Evolutionary conservation across 2,329 filamentous ascomycete genomes (phyloP).

Genomic region (Elsinoe arachidis): DNA sequence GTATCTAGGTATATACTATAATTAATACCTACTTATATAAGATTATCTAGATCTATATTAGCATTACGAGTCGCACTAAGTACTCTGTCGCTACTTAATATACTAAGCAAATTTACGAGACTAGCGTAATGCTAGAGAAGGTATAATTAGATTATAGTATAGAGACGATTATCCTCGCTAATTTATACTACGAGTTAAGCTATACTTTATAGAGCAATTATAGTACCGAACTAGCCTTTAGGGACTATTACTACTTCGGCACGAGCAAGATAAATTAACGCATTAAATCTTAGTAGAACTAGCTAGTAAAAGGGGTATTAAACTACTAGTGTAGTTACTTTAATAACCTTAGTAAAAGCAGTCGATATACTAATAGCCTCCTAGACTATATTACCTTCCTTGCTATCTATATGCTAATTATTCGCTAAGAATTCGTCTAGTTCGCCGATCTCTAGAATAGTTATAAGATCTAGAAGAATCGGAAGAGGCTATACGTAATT

Average conservation of each 20-base stretch:
- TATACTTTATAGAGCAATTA: background rate
- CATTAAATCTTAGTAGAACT: background rate
- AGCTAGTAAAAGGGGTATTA: background rate
- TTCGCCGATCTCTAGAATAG: background rate
- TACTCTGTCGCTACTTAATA: background rate
- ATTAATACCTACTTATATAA: background rate
- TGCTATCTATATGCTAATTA: background rate
- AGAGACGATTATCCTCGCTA: background rate
- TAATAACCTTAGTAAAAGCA: too few species aligned
- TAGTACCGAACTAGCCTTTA: background rate
- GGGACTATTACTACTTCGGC: background rate
- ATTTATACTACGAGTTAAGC: background rate
- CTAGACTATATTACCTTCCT: too few species aligned
- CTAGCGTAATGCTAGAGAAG: background rate
- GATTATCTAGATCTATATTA: background rate
- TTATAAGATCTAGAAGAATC: background rate
- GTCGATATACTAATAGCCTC: too few species aligned
- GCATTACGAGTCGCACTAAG: background rate
- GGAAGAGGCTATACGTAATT: too few species aligned
- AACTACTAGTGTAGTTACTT: too few species aligned
- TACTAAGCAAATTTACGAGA: background rate
- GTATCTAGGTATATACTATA: background rate
- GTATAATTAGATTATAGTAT: background rate
- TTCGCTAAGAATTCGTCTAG: background rate
- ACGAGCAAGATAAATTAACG: background rate